Base-by-base conservation (phyloP, 805 yeast genomes). In the Suhomyces sp. region DNA sequence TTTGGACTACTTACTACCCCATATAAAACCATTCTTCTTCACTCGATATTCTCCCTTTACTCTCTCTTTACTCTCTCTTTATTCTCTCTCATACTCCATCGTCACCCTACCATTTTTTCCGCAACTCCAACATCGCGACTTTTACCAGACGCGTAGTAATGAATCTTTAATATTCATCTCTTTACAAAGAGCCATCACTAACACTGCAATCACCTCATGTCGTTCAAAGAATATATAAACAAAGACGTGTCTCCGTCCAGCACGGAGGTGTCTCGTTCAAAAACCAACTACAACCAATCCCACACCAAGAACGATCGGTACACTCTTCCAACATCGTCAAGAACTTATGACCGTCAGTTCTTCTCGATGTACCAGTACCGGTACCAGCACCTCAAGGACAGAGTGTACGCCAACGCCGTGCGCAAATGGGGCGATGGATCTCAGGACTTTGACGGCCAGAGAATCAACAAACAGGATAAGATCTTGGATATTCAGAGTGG, bases 401-500 rank as follows among this genome's bases (percentile, higher is more conserved):
- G 73, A 56, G 63, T 65, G 10, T 52, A 53, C 30, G 39, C 38
- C 6, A 54, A 52, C 28, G 72, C 72, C 4, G 27, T 46, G 21
- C 30, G 46, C 20, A 73, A 74, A 45, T 83, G 91, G 90, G 77
- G 77, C 24, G 55, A 70, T 20, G 77, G 68, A 4, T 46, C 53
- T 14, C 53, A 51, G 31, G 51, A 44, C 19, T 50, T 58, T 6
- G 64, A 67, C 28, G 68, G 67, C 4, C 57, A 58, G 36, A 47
- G 42, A 1, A 56, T 67, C 4, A 39, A 40, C 16, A 60, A 53
- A 36, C 63, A 61, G 30, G 63, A 65, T 18, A 68, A 66, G 47
- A 68, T 68, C 27, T 37, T 88, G 39, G 95, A 87, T 48, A 77
- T 87, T 6, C 60, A 65, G 8, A 69, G 74, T 20, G 76, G 79